A percentile compares a stretch with the other conserved stretches of the same genome.
Evolutionary conservation across 1,139 yeast genomes (phyloP).

Genomic region (Lodderomyces jiufengensis): DNA sequence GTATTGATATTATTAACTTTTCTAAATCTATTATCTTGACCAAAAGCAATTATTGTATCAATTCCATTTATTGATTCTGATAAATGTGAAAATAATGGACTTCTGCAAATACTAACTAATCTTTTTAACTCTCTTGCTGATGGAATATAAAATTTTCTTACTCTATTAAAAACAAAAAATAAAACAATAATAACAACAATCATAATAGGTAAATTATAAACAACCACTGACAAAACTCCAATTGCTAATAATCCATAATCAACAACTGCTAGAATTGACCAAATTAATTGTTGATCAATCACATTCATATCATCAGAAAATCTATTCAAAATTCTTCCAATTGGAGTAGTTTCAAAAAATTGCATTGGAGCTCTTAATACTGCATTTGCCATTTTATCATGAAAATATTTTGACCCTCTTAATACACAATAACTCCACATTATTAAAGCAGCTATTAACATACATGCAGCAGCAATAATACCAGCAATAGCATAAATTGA

Average conservation of each 20-base stretch:
- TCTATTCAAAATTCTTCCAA: constrained; percentile 36
- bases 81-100: constrained; percentile 35
- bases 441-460: constrained; percentile 24
- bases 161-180: constrained; percentile 26
- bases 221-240: constrained; percentile 27
- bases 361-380: constrained; percentile 40
- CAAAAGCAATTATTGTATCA: constrained; percentile 34
- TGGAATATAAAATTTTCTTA: constrained; percentile 29
- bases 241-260: constrained; percentile 21
- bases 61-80: constrained; percentile 39
- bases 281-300: constrained; percentile 29
- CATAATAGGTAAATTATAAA: constrained; percentile 34
- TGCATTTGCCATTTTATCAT: constrained; percentile 32
- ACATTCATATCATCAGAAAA: constrained; percentile 34
- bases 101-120: constrained; percentile 28
- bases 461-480: constrained; percentile 21
- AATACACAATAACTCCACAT: constrained; percentile 29
- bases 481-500: constrained; percentile 24
- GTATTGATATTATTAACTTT: constrained; percentile 20
- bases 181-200: constrained; percentile 21
- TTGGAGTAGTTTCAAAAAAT: constrained; percentile 40
- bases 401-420: constrained; percentile 29
- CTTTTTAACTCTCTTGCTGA: constrained; percentile 38
- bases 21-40: constrained; percentile 26
- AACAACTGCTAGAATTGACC: constrained; percentile 25